A percentile compares a stretch with the other conserved stretches of the same genome.
These are phyloP conservation scores for Flaveria bidentis DNA, from an alignment of 129 eudicot species.

Conservation along the genomic window DNA sequence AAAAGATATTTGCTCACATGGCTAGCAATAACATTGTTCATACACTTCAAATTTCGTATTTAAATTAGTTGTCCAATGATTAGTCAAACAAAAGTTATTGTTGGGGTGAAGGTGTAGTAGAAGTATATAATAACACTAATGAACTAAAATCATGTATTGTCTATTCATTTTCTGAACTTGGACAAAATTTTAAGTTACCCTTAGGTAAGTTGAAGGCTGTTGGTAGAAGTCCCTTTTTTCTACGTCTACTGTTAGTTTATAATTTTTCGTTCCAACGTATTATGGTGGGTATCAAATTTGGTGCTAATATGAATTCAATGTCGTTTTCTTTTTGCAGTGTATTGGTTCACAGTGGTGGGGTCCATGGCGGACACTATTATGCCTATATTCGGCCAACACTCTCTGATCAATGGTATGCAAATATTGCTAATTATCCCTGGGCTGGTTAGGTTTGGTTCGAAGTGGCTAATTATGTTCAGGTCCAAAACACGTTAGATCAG, in stretches of 20 bases:
- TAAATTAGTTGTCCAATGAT: background rate
- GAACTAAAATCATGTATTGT: background rate
- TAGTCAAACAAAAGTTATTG: background rate
- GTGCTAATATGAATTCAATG: conserved; percentile 21
- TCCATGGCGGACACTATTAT: conserved; percentile 94
- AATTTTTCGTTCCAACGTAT: background rate
- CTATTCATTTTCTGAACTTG: background rate
- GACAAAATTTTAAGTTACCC: background rate
- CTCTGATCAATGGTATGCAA: conserved; percentile 74
- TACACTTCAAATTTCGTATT: background rate
- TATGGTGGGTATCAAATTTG: conserved; percentile 20
- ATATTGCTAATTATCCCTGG: background rate
- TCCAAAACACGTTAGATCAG: background rate
- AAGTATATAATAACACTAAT: background rate
- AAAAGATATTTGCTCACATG: background rate
- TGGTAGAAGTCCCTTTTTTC: conserved; percentile 3
- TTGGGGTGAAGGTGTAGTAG: background rate
- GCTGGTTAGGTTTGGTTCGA: background rate
- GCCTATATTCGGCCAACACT: conserved; percentile 92
- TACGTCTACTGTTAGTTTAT: conserved; percentile 10
- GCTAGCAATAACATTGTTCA: background rate
- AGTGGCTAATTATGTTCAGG: background rate
- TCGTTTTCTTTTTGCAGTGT: conserved; percentile 60
- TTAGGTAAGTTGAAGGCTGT: conserved; percentile 2
- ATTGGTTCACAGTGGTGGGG: conserved; percentile 97